Evolutionary conservation across 352 stramenopile species (phyloP), one percentile per base, ranked within the genome.

Genomic region (Globisporangium nagaii): DNA sequence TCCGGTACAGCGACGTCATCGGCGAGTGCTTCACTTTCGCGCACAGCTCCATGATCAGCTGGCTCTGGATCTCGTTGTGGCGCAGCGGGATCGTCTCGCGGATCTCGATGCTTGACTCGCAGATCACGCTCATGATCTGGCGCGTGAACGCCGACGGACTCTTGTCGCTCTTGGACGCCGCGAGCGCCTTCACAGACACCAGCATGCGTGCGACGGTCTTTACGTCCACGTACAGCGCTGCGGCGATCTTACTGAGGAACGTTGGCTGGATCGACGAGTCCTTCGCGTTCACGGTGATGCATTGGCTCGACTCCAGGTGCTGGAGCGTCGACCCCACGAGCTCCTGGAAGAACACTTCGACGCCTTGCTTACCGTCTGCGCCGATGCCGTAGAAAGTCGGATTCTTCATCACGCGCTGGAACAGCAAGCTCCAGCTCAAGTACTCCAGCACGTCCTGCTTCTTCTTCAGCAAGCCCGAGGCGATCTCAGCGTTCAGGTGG

Each of bases 381-480:
- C 57, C 58, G 35, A 83, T 68, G 13, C 91, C 88, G 71, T 99
- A 99, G 66, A 95, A 99, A 8, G 85, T 93, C 45, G 97, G 96
- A 63, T 99, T 99, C 58, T 93, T 86, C 24, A 96, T 77, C 5
- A 99, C 82, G 34, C 97, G 80, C 62, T 98, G 79, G 56, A 97
- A 98, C 32, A 98, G 93, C 66, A 98, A 96, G 13, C 95, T 99
- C 95, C 96, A 99, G 39, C 84, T 94, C 25, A 99, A 63, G 56
- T 98, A 99, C 24, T 97, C 93, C 28, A 99, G 72, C 1, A 90
- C 90, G 57, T 99, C 93, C 36, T 81, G 76, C 0, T 84, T 71
- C 5, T 75, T 86, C 36, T 73, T 82, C 19, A 99, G 85, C 7
- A 94, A 75, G 12, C 94, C 95, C 22, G 81, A 90, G 10, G 90